Base-by-base conservation (phyloP, 768 basidiomycete species). In the Myochromella boudieri region DNA sequence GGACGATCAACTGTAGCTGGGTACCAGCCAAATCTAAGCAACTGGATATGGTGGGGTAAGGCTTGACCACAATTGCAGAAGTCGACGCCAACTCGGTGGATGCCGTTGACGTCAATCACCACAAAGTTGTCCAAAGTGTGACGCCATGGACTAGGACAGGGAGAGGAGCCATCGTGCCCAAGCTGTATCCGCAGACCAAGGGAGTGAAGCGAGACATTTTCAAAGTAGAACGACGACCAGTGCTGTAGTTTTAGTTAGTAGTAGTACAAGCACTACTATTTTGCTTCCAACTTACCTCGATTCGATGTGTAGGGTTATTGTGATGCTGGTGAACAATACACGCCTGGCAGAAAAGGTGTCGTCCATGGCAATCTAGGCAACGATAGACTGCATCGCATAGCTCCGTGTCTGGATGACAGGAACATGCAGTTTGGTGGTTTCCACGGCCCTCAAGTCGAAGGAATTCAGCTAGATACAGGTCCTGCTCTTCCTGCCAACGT, bases 61-160 rank as follows among this genome's bases (percentile, higher is more conserved):
- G 48, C 39, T 3, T 18, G 27, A 17, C 49, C 21, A 26, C 68
- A 71, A 1, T 54, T 58, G 45, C 69, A 71, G 38, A 63, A 70
- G 22, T 61, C 53, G 11, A 70, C n/a, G 0, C 44, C 44, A 11
- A 70, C 58, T 4, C 47, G 26, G 28, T 70, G 68, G 10, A 71
- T 54, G 0, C 60, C 56, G 38, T 62, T 58, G 17, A 33, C 36
- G 26, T 62, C 45, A 21, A 69, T 51, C 6, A 71, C 48, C 0
- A 56, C 22, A 44, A 70, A 68, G 21, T 62, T 52, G n/a, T 61
- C 53, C 9, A 49, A 28, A 8, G 17, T 29, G 3, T 42, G 36
- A 2, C 0, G 28, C 12, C 33, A 15, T 7, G 61, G 54, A 33
- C 22, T 41, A 1, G 15, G 14, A 42, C 68, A 66, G 4, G 1